Evolutionary conservation across 306 rosid genomes (phyloP).

Genomic region (Quercus alba): DNA sequence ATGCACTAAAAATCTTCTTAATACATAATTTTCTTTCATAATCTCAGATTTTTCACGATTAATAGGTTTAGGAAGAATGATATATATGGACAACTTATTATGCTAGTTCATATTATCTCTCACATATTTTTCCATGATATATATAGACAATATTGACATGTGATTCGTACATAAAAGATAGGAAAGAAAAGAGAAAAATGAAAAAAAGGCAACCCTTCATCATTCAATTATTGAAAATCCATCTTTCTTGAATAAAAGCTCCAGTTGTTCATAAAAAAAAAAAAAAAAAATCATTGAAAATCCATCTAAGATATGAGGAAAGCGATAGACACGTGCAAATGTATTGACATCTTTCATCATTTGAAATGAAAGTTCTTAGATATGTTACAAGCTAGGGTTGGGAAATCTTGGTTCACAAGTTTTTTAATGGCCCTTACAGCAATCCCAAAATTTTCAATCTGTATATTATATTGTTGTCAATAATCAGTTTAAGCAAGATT

Average conservation of each 20-base stretch:
- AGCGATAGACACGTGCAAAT: constrained; percentile 20
- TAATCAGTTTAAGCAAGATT: too few species aligned
- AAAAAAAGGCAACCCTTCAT: constrained; percentile 16
- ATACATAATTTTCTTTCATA: not conserved
- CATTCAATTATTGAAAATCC: constrained; percentile 11
- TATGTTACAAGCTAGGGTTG: not conserved
- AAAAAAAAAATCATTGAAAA: not conserved
- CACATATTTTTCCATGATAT: not conserved
- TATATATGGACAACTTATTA: not conserved
- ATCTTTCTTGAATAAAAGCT: too few species aligned
- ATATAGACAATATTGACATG: not conserved
- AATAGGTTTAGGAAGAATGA: not conserved
- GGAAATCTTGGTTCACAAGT: not conserved
- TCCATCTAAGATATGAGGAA: constrained; percentile 27
- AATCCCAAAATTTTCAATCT: too few species aligned
- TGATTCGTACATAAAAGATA: constrained; percentile 5
- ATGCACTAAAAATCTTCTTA: too few species aligned
- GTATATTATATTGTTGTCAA: too few species aligned
- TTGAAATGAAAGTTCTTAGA: not conserved
- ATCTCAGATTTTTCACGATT: not conserved
- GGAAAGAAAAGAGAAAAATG: not conserved
- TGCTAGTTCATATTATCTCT: not conserved
- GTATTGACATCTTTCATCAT: not conserved
- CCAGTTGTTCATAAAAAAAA: too few species aligned
- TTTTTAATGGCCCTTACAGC: too few species aligned